These are phyloP conservation scores for Abrus pulchellus DNA, from an alignment of 306 rosid genomes.

Conservation along the genomic window DNA sequence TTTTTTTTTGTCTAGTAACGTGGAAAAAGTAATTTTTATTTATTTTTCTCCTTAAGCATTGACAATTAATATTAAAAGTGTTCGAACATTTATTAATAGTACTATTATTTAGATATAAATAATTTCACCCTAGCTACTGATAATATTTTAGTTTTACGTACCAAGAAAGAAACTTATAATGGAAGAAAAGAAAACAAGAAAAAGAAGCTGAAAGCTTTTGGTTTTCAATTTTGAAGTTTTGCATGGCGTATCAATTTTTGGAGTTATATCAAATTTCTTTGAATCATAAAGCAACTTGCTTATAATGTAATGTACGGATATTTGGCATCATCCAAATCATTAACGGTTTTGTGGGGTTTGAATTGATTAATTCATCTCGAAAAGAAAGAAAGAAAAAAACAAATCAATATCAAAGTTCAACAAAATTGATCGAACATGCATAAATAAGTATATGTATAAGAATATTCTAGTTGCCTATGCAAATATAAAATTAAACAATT, in stretches of 20 bases:
- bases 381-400: neutral
- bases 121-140: too few species aligned
- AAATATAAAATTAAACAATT: constrained; percentile 18
- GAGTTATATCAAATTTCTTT: constrained; percentile 10
- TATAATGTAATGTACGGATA: constrained; percentile 5
- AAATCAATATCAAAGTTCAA: neutral
- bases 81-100: too few species aligned
- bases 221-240: constrained; percentile 16
- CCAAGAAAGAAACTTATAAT: too few species aligned
- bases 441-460: neutral
- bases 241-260: constrained; percentile 27
- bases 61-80: too few species aligned
- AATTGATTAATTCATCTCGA: constrained; percentile 33
- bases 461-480: constrained; percentile 35
- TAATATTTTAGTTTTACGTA: too few species aligned
- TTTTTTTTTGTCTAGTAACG: too few species aligned
- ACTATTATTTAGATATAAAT: too few species aligned
- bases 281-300: constrained; percentile 12
- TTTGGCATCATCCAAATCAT: neutral
- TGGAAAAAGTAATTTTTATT: too few species aligned
- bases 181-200: neutral
- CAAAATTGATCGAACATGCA: neutral
- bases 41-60: too few species aligned
- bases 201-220: neutral
- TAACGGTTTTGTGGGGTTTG: constrained; percentile 18